Base-by-base conservation (phyloP, 257 asterid species). In the Forsythia viridissima region DNA sequence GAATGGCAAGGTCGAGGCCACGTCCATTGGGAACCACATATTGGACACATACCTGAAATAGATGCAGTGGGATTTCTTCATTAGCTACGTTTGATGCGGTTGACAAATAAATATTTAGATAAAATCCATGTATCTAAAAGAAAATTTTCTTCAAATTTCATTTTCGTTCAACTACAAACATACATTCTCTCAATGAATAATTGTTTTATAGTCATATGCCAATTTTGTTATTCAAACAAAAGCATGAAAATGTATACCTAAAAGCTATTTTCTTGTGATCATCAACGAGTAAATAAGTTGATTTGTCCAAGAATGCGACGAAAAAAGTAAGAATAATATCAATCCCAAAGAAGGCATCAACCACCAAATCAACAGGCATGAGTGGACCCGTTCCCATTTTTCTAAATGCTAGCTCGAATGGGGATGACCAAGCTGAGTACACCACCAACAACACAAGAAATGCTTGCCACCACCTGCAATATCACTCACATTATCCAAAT, bases 401-500 rank as follows among this genome's bases (percentile, higher is more conserved):
- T 11, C 75, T 85, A 84, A 95, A 95, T 6, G 99, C 98, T 67
- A 93, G 87, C 90, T 93, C 97, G 74, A 95, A 93, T 3, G 98
- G 97, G 36, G 97, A 93, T 38, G 98, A 77, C 98, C 99, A 93
- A 61, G 98, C 98, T 2, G 99, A 95, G 87, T 95, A 95, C 46
- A 87, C 92, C 79, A 95, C 99, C 86, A 95, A 77, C 73, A 86
- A 86, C 82, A 92, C 97, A 20, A 93, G 89, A 85, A 91, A 95
- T 52, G 92, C 80, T 80, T 91, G 96, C 99, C 98, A 95, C 88
- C 82, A 83, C 83, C 98, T 93, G 91, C 85, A 74, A 38, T 79
- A 0, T 63, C 37, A 9, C 38, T 63, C 11, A 10, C 70, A 21
- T 63, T 10, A 24, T 63, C 16, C 70, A 63, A 21, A 24, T 21